Evolutionary conservation across 129 eudicot genomes (phyloP).

Genomic region (Mikania micrantha): DNA sequence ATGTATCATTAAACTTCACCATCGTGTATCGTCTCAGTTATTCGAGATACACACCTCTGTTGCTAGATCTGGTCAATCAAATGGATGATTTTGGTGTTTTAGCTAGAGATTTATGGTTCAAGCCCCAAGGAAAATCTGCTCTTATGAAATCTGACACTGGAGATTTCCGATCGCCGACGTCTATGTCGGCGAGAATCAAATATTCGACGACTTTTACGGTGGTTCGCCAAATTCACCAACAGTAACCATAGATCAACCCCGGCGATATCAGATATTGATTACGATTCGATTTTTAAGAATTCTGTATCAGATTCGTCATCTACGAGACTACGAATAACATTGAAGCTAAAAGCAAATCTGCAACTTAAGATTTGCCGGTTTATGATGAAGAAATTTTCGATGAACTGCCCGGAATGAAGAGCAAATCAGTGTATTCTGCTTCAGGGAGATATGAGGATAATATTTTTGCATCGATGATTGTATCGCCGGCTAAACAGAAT

Average conservation of each 20-base stretch:
- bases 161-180: constrained; percentile 20
- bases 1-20: constrained; percentile 17
- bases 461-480: constrained; percentile 41
- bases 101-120: constrained; percentile 64
- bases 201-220: constrained; percentile 47
- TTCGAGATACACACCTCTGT: constrained; percentile 14
- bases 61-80: constrained; percentile 37
- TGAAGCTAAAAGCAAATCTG: constrained; percentile 25
- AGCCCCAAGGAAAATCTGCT: constrained; percentile 73
- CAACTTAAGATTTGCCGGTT: constrained; percentile 49
- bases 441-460: constrained; percentile 42
- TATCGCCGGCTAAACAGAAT: constrained; percentile 29
- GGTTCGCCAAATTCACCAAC: constrained; percentile 40
- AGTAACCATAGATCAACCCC: constrained; percentile 25
- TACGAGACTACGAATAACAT: constrained; percentile 14
- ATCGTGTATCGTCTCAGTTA: constrained; percentile 1
- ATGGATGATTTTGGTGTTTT: constrained; percentile 78
- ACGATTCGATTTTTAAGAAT: constrained; percentile 55
- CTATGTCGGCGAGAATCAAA: constrained; percentile 24
- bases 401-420: constrained; percentile 71
- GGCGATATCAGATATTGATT: constrained; percentile 44
- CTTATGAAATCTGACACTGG: constrained; percentile 61
- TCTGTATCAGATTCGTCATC: too few relatives aligned
- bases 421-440: constrained; percentile 33
- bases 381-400: constrained; percentile 82